These are phyloP conservation scores for Fragilaria radians DNA, from an alignment of 108 stramenopile genomes.

Conservation along the genomic window DNA sequence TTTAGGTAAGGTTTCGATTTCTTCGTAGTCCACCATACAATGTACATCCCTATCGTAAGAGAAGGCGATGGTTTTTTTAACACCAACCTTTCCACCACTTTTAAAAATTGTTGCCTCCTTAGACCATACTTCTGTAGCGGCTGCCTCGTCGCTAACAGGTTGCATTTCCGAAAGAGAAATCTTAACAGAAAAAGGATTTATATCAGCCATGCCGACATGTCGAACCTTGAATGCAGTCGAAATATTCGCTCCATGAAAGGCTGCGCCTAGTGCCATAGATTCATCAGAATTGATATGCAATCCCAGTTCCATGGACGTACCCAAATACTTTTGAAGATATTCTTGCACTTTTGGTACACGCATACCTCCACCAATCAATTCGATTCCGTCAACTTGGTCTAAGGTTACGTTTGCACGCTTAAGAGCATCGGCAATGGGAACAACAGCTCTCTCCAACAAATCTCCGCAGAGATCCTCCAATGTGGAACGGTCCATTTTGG, in stretches of 20 bases:
- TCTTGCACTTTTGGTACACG: constrained; percentile 94
- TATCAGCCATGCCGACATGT: constrained; percentile 92
- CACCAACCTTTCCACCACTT: constrained; percentile 63
- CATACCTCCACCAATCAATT: constrained; percentile 98
- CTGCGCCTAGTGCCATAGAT: constrained; percentile 96
- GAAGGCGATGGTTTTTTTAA: constrained; percentile 95
- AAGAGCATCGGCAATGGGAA: constrained; percentile 76
- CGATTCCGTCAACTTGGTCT: constrained; percentile 87
- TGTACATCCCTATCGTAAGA: constrained; percentile 87
- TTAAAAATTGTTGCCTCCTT: constrained; percentile 93
- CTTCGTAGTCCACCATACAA: constrained; percentile 73
- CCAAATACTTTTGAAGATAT: constrained; percentile 27
- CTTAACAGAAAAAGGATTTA: constrained; percentile 79
- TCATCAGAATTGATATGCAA: constrained; percentile 99
- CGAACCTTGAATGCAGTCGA: constrained; percentile 96
- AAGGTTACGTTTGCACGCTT: constrained; percentile 71
- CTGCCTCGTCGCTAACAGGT: constrained; percentile 18
- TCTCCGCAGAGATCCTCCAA: constrained; percentile 85
- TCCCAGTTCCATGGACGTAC: constrained; percentile 76
- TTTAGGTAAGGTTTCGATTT: constrained; percentile 54
- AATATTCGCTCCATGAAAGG: constrained; percentile 97
- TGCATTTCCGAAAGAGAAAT: constrained; percentile 59
- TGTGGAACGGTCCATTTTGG: constrained; percentile 75
- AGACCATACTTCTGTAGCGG: constrained; percentile 58
- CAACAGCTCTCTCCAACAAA: constrained; percentile 72